Conservation (phyloP, 352 stramenopile genomes). For the Phytophthora pseudosyringae region DNA sequence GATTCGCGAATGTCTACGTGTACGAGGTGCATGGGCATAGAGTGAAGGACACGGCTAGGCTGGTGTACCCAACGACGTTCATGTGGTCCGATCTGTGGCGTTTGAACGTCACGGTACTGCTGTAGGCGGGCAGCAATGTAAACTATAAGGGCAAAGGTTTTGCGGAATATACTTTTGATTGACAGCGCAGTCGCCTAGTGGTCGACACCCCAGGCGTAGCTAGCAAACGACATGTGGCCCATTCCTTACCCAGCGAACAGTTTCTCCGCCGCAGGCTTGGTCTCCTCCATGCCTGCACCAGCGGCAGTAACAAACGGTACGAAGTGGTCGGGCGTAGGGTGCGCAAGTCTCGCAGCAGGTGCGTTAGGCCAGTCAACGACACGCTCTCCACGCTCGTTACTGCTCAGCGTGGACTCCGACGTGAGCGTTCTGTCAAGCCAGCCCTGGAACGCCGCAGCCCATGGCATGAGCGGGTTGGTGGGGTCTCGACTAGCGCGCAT, state of each 20-base stretch:
- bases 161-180: too few relatives aligned
- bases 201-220: slow-evolving; percentile 38
- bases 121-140: background rate
- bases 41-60: slow-evolving; percentile 38
- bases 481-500: slow-evolving; percentile 35
- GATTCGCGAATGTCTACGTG: slow-evolving; percentile 38
- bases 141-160: too few relatives aligned
- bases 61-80: slow-evolving; percentile 40
- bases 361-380: slow-evolving; percentile 46
- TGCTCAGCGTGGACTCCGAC: slow-evolving; percentile 30
- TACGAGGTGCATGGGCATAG: slow-evolving; percentile 42
- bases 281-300: slow-evolving; percentile 57
- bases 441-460: slow-evolving; percentile 44
- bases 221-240: slow-evolving; percentile 52
- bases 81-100: slow-evolving; percentile 33
- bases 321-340: slow-evolving; percentile 64
- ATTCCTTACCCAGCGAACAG: slow-evolving; percentile 49
- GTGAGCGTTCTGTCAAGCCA: slow-evolving; percentile 45
- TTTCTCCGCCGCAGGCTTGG: slow-evolving; percentile 40
- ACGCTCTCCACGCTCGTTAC: slow-evolving; percentile 28
- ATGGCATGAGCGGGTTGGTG: slow-evolving; percentile 16
- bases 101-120: slow-evolving; percentile 38
- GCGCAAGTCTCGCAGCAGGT: slow-evolving; percentile 40
- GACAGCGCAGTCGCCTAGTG: slow-evolving; percentile 32
- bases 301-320: slow-evolving; percentile 54